phyloP scores from a whole-genome alignment of 441 rosid genomes.

The Monsonia emarginata region DNA sequence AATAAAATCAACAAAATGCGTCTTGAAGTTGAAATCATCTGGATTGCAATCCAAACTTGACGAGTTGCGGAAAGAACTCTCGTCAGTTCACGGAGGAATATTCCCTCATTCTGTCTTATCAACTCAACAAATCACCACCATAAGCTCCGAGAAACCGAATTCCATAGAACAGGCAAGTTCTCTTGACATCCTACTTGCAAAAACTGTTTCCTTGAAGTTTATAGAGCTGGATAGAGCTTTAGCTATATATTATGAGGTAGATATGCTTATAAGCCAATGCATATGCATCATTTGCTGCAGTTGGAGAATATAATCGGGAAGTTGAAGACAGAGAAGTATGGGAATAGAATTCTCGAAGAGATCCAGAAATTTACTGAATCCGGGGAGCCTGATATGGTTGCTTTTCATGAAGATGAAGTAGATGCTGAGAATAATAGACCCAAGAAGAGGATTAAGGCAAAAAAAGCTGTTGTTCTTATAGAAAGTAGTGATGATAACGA shows the following conservation, averaged over 20 bases:
- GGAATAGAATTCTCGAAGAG: constrained; percentile 62
- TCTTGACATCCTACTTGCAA: not conserved
- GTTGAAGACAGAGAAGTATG: constrained; percentile 65
- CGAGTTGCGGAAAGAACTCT: constrained; percentile 64
- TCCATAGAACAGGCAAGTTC: constrained; percentile 53
- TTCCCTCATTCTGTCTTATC: constrained; percentile 82
- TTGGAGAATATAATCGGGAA: constrained; percentile 77
- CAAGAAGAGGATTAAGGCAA: constrained; percentile 51
- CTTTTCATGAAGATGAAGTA: constrained; percentile 25
- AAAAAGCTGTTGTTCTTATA: constrained; percentile 36
- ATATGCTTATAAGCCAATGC: too few relatives aligned
- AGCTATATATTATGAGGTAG: too few relatives aligned
- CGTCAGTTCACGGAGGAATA: constrained; percentile 54
- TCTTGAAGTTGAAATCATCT: constrained; percentile 20
- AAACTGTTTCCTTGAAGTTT: too few relatives aligned
- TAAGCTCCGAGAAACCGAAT: constrained; percentile 49
- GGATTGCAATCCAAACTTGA: constrained; percentile 69
- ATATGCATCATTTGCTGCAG: constrained; percentile 32
- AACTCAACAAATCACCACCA: constrained; percentile 55
- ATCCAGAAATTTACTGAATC: constrained; percentile 28
- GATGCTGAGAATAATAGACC: constrained; percentile 22
- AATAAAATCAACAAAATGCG: constrained; percentile 39
- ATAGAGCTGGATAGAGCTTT: too few relatives aligned
- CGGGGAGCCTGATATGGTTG: constrained; percentile 21
- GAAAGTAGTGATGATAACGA: constrained; percentile 52